Base-by-base conservation (phyloP, 2,329 filamentous ascomycete genomes). In the Aspergillus udagawae region DNA sequence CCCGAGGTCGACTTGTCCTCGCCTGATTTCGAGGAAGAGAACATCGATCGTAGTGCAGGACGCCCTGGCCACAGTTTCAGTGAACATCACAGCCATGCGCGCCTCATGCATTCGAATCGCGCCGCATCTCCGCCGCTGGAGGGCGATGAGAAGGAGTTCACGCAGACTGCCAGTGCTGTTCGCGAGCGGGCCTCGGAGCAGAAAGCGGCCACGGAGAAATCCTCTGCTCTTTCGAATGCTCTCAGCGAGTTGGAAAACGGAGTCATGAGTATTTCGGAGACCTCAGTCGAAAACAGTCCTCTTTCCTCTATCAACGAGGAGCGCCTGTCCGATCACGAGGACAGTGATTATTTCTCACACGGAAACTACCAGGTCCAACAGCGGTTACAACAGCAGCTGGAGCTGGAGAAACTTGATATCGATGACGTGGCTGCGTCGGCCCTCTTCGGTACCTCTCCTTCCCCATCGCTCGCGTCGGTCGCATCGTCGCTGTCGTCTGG, bases 141-240 rank as follows among this genome's bases (percentile, higher is more conserved):
- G 77, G 91, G 90, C 67, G 93, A 97, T 66, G 93, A 97, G 80
- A 90, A 89, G 70, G 94, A 97, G 75, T 99, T 99, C 70, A 97
- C 93, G 6, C 91, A 96, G 76, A 97, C 92, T 1, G 94, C 94
- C 17, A 90, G 91, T 64, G 91, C 88, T 51, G 84, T 97, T 66
- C 90, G 85, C 58, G 80, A 82, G 75, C 82, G 80, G 63, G 73
- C 74, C 29, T 76, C 75, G 23, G 68, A 73, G 60, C 70, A 77
- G 59, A 74, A 68, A 62, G 65, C 65, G 50, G 53, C 67, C 41
- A 60, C 61, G 65, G 71, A 70, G 68, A 52, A 65, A 60, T 62
- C 60, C 59, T 73, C 71, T 64, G 62, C 72, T 60, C 55, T 69
- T 65, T 55, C 79, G n/a, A 74, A 75, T 60, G 78, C 80, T 60